Base-by-base conservation (phyloP, 2,329 filamentous ascomycete species). In the Plenodomus tracheiphilus region DNA sequence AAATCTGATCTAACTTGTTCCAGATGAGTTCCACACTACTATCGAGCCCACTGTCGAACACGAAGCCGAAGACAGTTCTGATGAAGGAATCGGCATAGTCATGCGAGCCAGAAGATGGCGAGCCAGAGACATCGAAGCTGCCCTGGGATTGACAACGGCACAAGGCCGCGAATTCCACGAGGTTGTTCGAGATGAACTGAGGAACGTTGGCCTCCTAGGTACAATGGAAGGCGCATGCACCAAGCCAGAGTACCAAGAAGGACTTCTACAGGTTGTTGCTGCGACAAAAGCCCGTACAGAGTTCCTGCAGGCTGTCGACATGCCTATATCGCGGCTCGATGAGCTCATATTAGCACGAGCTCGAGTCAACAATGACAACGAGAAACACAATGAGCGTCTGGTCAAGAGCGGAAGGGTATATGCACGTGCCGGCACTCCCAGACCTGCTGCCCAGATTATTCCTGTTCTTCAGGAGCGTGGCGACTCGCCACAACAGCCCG, bases 341-440 rank as follows among this genome's bases (percentile, higher is more conserved):
- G 40, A 43, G 16, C 13, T 35, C 17, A 13, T 43, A 21, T 35
- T 20, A 1, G 21, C 39, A 4, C n/a, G 39, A 3, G 25, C 43
- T 15, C 25, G 16, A 22, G 37, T 50, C 18, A 18, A 30, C 15
- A 46, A 39, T 21, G 15, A 16, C 5, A 43, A 41, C 13, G 20
- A 43, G 38, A 43, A 38, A 17, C 40, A 41, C 20, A 42, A 39
- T 22, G 21, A 28, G 8, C 13, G n/a, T 2, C 25, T 46, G 39
- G 37, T 34, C 15, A 34, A 19, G 37, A 18, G 21, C 17, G 35
- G 18, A 34, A 35, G 28, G 20, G 43, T 39, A 13, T 15, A 36
- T n/a, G 17, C 21, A 20, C n/a, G 41, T 18, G 9, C 30, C 6
- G 32, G 22, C 16, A 32, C 20, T 21, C 17, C 25, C 2, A 19